phyloP scores from a whole-genome alignment of 1,284 basidiomycete species.

The Erythrobasidium hasegawianum region DNA sequence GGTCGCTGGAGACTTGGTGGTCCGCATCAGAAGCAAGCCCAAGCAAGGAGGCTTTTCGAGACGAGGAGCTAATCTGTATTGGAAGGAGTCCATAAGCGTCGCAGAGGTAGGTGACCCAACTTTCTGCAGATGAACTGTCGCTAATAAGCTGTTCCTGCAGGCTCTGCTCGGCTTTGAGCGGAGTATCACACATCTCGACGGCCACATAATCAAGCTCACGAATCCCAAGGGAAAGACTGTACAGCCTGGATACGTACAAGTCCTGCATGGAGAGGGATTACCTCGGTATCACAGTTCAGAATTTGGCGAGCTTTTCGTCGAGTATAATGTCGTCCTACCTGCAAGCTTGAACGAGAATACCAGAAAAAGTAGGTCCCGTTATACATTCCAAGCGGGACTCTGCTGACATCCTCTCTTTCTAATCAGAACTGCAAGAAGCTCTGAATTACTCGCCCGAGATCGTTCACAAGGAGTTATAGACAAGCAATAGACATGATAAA shows the following conservation, averaged over 20 bases:
- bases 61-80: slow-evolving; percentile 83
- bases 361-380: neutral
- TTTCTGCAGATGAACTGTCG: neutral
- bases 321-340: slow-evolving; percentile 85
- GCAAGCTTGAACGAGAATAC: slow-evolving; percentile 54
- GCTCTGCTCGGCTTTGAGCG: slow-evolving; percentile 75
- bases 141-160: slow-evolving; percentile 48
- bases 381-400: too few species aligned
- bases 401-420: neutral
- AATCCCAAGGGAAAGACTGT: slow-evolving; percentile 62
- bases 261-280: slow-evolving; percentile 72
- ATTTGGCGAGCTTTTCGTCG: slow-evolving; percentile 80
- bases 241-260: slow-evolving; percentile 85
- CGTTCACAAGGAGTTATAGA: neutral
- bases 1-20: slow-evolving; percentile 84
- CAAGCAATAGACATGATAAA: too few species aligned
- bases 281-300: slow-evolving; percentile 45
- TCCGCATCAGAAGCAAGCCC: slow-evolving; percentile 71
- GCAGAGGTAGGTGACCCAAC: slow-evolving; percentile 60
- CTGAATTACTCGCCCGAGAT: neutral
- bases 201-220: slow-evolving; percentile 66
- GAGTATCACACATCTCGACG: slow-evolving; percentile 85
- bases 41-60: slow-evolving; percentile 72
- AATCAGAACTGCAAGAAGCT: neutral
- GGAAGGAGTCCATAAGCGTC: slow-evolving; percentile 79